Evolutionary conservation across 1,284 basidiomycete genomes (phyloP), one percentile per base, ranked within the genome.

Genomic region (Xerocomus alliaceus): DNA sequence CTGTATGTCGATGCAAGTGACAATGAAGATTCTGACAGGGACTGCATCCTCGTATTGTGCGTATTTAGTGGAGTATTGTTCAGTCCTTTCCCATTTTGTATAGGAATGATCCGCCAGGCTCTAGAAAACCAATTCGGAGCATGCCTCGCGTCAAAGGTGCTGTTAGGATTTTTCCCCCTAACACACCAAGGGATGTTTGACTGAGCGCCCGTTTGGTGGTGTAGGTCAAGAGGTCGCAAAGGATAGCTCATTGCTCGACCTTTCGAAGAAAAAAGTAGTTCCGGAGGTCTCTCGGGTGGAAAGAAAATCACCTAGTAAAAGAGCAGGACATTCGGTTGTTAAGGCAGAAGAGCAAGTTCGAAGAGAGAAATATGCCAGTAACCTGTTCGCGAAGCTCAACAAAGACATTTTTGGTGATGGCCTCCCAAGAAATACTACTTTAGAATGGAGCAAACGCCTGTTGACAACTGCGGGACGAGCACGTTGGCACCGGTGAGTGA

Each of bases 331-430:
- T 42, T 74, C 78, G 18, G 79, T 78, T 0, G 70, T 76, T 37
- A 76, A 71, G 28, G 77, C 75, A 24, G 81, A 78, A 9, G 83
- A 86, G 53, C 80, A 81, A 50, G 76, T 76, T 29, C 78, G 78
- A 31, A 79, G 83, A 28, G 81, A 81, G 44, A 73, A 72, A 7
- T 91, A 91, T 71, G 87, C 89, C 2, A 75, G 81, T 32, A 68
- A 83, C n/a, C 81, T 98, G 78, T 89, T 98, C 81, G 69, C 87
- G 65, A 88, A 95, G 83, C 81, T 99, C 77, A 84, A 99, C 83
- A 65, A 83, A 73, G 73, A 83, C 75, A 86, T 98, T 79, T 84
- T 98, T 81, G 77, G 89, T 65, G 78, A 89, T 80, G 70, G 87
- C 74, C 78, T 99, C 74, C 91, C 92, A 4, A 70, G 76, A 17